Base-by-base conservation (phyloP, 1,284 basidiomycete genomes). In the Ganoderma resinaceum region DNA sequence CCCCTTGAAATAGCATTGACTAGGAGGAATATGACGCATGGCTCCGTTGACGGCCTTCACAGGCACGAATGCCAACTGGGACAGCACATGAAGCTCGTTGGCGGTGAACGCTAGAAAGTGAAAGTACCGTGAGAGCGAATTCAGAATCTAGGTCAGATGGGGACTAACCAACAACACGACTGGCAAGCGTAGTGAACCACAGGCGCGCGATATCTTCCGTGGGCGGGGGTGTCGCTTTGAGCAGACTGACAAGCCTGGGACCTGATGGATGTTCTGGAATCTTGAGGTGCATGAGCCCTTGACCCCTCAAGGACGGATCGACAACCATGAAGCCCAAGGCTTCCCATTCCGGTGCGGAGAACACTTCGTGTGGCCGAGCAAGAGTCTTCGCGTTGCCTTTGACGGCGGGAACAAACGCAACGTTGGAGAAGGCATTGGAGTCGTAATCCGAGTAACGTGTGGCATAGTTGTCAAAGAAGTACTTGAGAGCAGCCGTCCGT, bases 361-460 rank as follows among this genome's bases (percentile, higher is more conserved):
- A 60, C 58, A 94, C 94, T 78, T 94, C 91, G 68, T 85, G 84
- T 2, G 94, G 91, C 63, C 86, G 90, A 1, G 87, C 90, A 66
- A 95, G 78, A 64, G 86, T 84, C n/a, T 69, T 57, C 82, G 80
- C 67, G 82, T 86, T 66, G 80, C 85, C 71, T 16, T 85, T 84
- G 7, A 90, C 74, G 3, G 95, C 90, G 0, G 97, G 98, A 38
- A 99, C 89, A 80, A 96, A 99, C 0, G 93, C 84, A 3, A 93
- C 77, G 37, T 88, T 79, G 2, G 81, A 80, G 65, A 88, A 90
- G 23, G 85, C 79, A 14, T 80, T 75, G 7, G 88, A 84, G 38
- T 89, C 83, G 72, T 93, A 94, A 66, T 91, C 86, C 2, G 81
- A 74, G 76, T 97, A 97, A 67, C 87, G 86, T 1, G 81, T 83